phyloP scores from a whole-genome alignment of 108 stramenopile genomes.

The Epipyxis sp. region DNA sequence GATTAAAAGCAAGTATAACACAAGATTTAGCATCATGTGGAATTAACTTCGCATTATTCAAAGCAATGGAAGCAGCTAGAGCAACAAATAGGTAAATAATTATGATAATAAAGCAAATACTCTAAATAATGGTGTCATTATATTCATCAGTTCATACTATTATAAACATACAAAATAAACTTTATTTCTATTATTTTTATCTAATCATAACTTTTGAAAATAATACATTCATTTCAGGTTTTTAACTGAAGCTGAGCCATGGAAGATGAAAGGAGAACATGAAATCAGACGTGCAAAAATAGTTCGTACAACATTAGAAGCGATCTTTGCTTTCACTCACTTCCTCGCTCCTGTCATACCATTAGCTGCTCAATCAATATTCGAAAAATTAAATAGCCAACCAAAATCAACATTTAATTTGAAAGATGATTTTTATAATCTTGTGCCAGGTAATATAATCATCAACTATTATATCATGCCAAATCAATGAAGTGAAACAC shows the following conservation, averaged over 20 bases:
- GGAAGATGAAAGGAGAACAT: constrained; percentile 85
- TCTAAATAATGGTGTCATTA: no score
- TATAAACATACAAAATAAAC: no score
- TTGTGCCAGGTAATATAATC: constrained; percentile 21
- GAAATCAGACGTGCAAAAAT: constrained; percentile 65
- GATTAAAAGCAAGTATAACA: background rate
- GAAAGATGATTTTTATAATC: constrained; percentile 2
- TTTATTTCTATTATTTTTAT: no score
- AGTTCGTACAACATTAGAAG: constrained; percentile 85
- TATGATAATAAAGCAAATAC: no score
- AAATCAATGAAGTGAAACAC: no score
- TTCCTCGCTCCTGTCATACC: constrained; percentile 88
- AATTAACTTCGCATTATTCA: background rate
- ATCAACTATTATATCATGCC: no score
- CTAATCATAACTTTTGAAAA: no score
- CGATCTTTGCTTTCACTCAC: constrained; percentile 82
- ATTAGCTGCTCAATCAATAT: constrained; percentile 69
- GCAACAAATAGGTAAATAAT: constrained; percentile 87
- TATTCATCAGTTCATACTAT: no score
- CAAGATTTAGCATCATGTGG: background rate
- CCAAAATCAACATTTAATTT: background rate
- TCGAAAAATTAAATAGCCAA: constrained; percentile 75
- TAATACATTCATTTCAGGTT: no score
- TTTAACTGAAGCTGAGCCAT: constrained; percentile 86
- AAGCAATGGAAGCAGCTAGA: constrained; percentile 62